Base-by-base conservation (phyloP, 1,284 basidiomycete species). In the Austropuccinia psidii region DNA sequence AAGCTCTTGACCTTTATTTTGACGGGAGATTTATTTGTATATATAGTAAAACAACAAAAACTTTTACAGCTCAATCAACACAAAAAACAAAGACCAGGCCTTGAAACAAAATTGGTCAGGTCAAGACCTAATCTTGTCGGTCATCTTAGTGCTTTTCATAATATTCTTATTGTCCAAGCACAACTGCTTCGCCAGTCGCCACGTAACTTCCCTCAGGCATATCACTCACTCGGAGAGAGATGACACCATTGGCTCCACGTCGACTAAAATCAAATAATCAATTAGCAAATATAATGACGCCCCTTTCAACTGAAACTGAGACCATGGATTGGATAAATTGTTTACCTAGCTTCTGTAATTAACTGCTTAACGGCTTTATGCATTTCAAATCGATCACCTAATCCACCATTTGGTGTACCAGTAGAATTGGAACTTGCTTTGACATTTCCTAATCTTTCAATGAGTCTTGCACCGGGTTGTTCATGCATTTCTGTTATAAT, bases 331-430 rank as follows among this genome's bases (percentile, higher is more conserved):
- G 19, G 33, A 35, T 9, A 8, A 33, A n/a, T n/a, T 55, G 27
- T 60, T 45, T 55, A 72, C 68, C 31, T 50, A 50, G 68, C 68
- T 29, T 62, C 17, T 35, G 41, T 41, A 41, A 72, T 60, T 27
- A 72, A 31, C 21, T 72, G 49, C 15, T 62, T 72, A 19, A 72
- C 68, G 27, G 68, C 68, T 50, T 47, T 37, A 39, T 72, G 68
- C 27, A 49, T 61, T 17, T 61, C 68, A 37, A 61, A n/a, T 19
- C 52, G 45, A 11, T 61, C 68, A 39, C 35, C 31, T 24, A 29
- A 9, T n/a, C 47, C 45, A 39, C 49, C 47, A 21, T 57, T 35
- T 27, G 43, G 45, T 52, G 43, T n/a, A 27, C 58, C 47, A 19
- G 50, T 45, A 17, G 39, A 41, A 13, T 21, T 62, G 35, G 60